A percentile compares a stretch with the other conserved stretches of the same genome.
Conservation (phyloP, 2,329 filamentous ascomycete genomes). For the Epichloe uncinata region DNA sequence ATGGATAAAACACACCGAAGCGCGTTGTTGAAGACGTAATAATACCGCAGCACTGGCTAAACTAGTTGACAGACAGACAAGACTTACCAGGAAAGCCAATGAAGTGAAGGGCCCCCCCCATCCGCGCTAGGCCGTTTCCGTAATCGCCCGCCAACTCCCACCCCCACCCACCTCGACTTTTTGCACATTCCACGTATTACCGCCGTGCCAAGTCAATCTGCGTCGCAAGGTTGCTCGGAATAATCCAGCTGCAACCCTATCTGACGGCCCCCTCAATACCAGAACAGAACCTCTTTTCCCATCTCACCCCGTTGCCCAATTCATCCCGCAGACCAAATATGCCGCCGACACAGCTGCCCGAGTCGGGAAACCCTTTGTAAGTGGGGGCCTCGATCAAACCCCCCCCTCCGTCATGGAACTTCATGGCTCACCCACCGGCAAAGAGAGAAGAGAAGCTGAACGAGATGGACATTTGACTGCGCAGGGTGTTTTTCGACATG, state of each 20-base stretch:
- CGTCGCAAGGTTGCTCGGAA: too few species aligned
- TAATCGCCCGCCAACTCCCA: not conserved
- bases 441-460: not conserved
- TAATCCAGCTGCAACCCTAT: too few species aligned
- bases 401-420: not conserved
- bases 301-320: not conserved
- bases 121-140: not conserved
- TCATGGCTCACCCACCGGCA: not conserved
- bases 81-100: too few species aligned
- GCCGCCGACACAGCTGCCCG: conserved; percentile 32
- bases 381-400: conserved; percentile 10
- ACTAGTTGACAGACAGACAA: too few species aligned
- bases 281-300: not conserved
- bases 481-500: conserved; percentile 61
- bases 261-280: too few species aligned
- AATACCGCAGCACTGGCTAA: too few species aligned
- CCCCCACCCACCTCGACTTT: not conserved
- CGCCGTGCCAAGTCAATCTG: not conserved
- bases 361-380: conserved; percentile 35
- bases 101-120: too few species aligned
- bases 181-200: not conserved
- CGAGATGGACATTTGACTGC: not conserved
- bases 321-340: conserved; percentile 13
- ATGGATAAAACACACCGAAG: too few species aligned
- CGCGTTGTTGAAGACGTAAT: too few species aligned